Evolutionary conservation across 208 protist species (phyloP), one percentile per base, ranked within the genome.

Genomic region (Acanthamoeba quina): DNA sequence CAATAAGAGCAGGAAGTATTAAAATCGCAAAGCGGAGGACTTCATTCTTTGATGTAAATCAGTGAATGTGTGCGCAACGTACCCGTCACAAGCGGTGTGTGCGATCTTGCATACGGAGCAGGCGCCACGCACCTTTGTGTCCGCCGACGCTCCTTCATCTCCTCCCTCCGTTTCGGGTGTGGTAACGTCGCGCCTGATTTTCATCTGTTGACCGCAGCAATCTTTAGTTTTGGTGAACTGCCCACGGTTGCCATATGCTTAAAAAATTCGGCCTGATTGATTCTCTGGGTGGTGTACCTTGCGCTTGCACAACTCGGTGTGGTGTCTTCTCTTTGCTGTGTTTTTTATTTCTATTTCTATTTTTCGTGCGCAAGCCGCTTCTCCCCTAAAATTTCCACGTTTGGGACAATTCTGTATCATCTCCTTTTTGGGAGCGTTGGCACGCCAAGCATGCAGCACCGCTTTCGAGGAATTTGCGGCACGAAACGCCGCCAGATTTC

Each of bases 51-150:
- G 10, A 5, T 26, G 26, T 64, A 15, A 19, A 21, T 17, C 56
- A 29, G 34, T 34, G 34, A 64, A 17, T 1, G 6, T 6, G 58
- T 70, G 60, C 24, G 68, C 0, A 13, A 26, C 47, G 78, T 62
- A 86, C 78, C 78, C 78, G 37, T 86, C 78, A 29, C 78, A 86
- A 19, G 78, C 78, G 17, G 78, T 86, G 49, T 86, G 78, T 3
- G 78, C 78, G 21, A 86, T 11, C 78, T 86, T 86, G 78, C 78
- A 86, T 29, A 86, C 78, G 49, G 78, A 86, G 34, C 78, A 86
- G 0, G 78, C 78, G 0, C 78, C 78, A 29, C 72, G 72, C 41
- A 52, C 72, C 31, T 31, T 44, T 19, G 41, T 26, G 29, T 80
- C 21, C 58, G 58, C 5, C 19, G 58, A n/a, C n/a, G n/a, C 58